Conservation (phyloP, 1,139 yeast species). For the Candida dubliniensis region DNA sequence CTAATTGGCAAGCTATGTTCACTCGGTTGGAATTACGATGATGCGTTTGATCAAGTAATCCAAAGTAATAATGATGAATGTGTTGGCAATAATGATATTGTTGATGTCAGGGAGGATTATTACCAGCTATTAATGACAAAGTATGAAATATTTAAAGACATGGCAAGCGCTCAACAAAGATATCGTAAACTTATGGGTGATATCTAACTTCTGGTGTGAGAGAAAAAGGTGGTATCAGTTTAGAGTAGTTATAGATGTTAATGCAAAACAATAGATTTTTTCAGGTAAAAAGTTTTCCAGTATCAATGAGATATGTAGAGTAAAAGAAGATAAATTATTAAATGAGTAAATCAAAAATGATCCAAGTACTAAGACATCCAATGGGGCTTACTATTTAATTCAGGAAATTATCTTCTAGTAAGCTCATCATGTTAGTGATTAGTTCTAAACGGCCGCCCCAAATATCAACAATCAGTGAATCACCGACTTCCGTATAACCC, state of each 20-base stretch:
- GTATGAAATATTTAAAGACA: constrained; percentile 33
- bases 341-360: too few species aligned
- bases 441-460: too few species aligned
- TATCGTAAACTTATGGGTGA: constrained; percentile 22
- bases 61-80: not conserved
- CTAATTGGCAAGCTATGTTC: constrained; percentile 11
- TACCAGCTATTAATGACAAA: constrained; percentile 21
- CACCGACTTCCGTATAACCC: too few species aligned
- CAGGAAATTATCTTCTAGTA: too few species aligned
- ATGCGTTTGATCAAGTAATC: constrained; percentile 8
- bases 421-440: too few species aligned
- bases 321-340: too few species aligned
- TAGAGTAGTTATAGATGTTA: not conserved
- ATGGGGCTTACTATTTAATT: too few species aligned
- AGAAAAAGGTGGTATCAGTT: too few species aligned
- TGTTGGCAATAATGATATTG: not conserved
- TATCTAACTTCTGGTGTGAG: not conserved
- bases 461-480: too few species aligned
- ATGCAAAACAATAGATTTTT: not conserved
- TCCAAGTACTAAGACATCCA: too few species aligned
- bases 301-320: too few species aligned
- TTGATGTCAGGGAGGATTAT: constrained; percentile 3
- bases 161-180: constrained; percentile 33
- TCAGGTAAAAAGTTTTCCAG: too few species aligned
- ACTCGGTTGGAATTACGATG: not conserved